Evolutionary conservation across 495 filamentous ascomycete genomes (phyloP), one percentile per base, ranked within the genome.

Genomic region (Aspergillus affinis): DNA sequence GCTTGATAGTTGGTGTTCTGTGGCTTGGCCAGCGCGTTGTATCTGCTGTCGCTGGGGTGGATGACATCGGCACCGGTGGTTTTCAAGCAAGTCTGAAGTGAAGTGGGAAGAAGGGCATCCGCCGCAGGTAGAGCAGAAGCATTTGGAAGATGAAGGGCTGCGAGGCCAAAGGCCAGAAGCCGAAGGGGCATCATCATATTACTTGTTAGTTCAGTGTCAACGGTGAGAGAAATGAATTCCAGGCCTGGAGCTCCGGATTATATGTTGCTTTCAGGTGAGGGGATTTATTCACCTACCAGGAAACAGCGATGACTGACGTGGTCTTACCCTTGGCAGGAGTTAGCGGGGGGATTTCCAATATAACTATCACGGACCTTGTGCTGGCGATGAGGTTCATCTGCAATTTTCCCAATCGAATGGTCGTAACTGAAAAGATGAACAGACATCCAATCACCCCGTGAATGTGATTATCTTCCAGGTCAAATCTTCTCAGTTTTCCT

Each of bases 1-100:
- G 54, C 9, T 4, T 55, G 41, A 13, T 55, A 55, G 21, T 55
- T 55, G 15, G 54, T 46, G 21, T 55, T 55, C 30, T 55, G 54
- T 7, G 54, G 30, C 12, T 55, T 27, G 0, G 54, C 44, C 9
- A 46, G 23, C 3, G 54, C 9, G 19, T 46, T 19, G 17, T 55
- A 55, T 15, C 21, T 29, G 23, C 23, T 20, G 15, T 27, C 46
- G 20, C 41, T 26, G 2, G 54, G 54, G 54, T 55, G 48, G 29
- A 55, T 2, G 4, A 55, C n/a, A n/a, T 17, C 19, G 9, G 54
- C 19, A 4, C 54, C 41, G 27, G 54, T 27, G 5, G 13, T 27
- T 7, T 26, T 30, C 21, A 55, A 19, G 44, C 54, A 55, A 5
- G 10, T 27, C 15, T 48, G 54, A 4, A 55, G 54, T 7, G 54